A percentile compares a stretch with the other conserved stretches of the same genome.
These are phyloP conservation scores for Fusarium papillatum DNA, from an alignment of 2,329 filamentous ascomycete genomes.

Conservation along the genomic window DNA sequence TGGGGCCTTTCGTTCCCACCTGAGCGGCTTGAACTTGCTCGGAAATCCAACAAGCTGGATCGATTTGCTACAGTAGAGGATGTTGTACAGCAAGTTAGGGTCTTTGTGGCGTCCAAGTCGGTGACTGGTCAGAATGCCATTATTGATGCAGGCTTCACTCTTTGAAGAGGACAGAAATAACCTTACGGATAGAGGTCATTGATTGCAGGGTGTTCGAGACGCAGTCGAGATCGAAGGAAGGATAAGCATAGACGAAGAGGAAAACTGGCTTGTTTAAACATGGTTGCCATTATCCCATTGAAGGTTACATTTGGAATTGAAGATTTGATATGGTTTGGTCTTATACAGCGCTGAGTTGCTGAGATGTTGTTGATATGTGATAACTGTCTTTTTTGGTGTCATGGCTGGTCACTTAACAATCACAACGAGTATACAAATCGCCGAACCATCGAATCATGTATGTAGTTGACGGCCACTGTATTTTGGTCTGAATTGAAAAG, in stretches of 20 bases:
- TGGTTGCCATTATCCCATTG: too few species aligned
- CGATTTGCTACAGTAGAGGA: slow-evolving; percentile 6
- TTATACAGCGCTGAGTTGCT: too few species aligned
- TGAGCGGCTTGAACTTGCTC: neutral
- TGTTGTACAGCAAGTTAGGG: neutral
- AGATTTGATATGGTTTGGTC: too few species aligned
- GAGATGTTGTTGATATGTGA: too few species aligned
- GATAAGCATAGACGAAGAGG: neutral
- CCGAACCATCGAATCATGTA: neutral
- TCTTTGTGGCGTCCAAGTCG: neutral
- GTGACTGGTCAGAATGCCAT: slow-evolving; percentile 3
- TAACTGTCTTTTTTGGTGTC: too few species aligned
- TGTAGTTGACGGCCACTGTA: neutral
- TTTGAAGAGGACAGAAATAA: neutral
- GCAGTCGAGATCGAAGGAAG: neutral
- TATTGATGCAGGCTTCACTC: slow-evolving; percentile 21
- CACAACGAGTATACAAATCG: neutral
- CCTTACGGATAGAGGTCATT: neutral
- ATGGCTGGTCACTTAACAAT: too few species aligned
- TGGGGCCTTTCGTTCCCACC: neutral
- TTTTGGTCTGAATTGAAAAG: neutral
- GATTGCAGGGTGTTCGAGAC: neutral
- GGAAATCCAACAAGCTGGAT: neutral
- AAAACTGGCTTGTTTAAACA: neutral
- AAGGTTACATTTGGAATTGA: too few species aligned